Evolutionary conservation across 441 rosid species (phyloP), one percentile per base, ranked within the genome.

Genomic region (Iberis amara): DNA sequence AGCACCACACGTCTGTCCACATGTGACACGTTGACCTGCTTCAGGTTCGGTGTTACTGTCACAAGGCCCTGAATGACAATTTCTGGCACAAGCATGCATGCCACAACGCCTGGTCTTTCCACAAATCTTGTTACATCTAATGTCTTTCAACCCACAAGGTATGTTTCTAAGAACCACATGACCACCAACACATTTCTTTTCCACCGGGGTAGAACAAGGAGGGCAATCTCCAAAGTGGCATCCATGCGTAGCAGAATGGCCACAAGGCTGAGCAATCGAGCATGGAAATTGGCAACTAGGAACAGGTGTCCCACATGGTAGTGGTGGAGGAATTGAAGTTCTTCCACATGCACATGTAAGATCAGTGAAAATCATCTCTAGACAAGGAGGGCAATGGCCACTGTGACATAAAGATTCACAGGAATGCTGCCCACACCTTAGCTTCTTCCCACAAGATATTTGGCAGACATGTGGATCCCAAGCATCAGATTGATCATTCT

Each of bases 211-310:
- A 12, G 97, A 81, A 69, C 99, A 94, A 53, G 99, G 89, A 12
- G 95, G 96, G 70, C 97, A 94, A 47, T 94, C 97, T 30, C 97
- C 96, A 68, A 89, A 83, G 73, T 94, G 99, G 72, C 95, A 94
- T 68, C 88, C 81, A 55, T 94, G 99, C n/a, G 89, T 69, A 39
- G 97, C 77, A 35, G 83, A 52, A 75, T 89, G 97, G 39, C 99
- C 97, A 58, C 99, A 89, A 48, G 88, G 77, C 68, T 79, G 96
- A 24, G 89, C 79, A 67, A 83, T 72, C 2, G 81, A 73, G 60
- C 99, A 94, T 7, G 86, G 80, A 40, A 85, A 85, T 66, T 89
- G 96, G 66, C 99, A 94, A 24, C 86, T 77, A 68, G 97, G 99
- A 0, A 71, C 73, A 64, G 92, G 85, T 4, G 97, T 89, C 30